Evolutionary conservation across 306 rosid genomes (phyloP).

Genomic region (Quercus ilex): DNA sequence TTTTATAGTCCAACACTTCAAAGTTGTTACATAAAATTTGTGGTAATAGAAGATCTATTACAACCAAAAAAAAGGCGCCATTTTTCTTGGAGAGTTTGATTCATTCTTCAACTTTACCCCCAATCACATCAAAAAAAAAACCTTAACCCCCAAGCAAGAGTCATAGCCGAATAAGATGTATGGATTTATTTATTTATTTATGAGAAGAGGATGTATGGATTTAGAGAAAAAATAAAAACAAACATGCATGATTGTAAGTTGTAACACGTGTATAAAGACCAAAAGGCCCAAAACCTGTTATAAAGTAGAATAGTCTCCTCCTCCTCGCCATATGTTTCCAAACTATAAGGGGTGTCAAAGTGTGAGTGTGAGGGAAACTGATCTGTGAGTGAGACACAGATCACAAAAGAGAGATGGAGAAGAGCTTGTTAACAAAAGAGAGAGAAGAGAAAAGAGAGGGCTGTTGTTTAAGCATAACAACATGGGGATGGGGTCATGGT

Average conservation of each 20-base stretch:
- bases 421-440: background rate
- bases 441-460: background rate
- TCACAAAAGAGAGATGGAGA: background rate
- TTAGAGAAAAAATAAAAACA: background rate
- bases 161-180: background rate
- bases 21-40: no score
- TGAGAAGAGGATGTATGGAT: no score
- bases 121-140: no score
- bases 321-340: background rate
- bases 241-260: background rate
- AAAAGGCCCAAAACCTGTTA: background rate
- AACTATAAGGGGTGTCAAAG: no score
- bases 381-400: background rate
- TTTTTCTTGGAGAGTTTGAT: background rate
- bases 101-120: background rate
- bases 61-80: no score
- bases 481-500: slow-evolving; percentile 22
- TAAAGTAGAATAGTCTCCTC: no score
- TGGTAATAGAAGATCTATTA: no score
- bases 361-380: no score
- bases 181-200: background rate
- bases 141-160: background rate
- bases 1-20: no score
- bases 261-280: background rate
- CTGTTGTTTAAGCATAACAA: slow-evolving; percentile 1